Conservation (phyloP, 2,329 filamentous ascomycete genomes). For the Neoarthrinium moseri region DNA sequence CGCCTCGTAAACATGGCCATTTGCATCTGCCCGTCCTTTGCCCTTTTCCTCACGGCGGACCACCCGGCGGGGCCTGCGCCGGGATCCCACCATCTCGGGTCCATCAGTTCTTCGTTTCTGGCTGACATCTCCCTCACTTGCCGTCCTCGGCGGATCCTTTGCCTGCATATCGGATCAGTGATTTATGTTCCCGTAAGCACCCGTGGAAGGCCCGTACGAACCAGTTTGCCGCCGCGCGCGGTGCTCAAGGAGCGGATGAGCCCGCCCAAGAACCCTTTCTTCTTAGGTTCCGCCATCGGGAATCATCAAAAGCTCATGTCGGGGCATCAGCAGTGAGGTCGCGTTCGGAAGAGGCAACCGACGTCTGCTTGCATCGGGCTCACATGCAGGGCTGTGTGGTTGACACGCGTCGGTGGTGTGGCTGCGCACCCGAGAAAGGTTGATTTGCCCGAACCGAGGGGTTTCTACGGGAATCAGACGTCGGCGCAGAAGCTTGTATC, state of each 20-base stretch:
- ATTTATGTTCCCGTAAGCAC: not conserved
- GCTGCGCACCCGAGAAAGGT: not conserved
- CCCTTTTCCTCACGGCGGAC: conserved; percentile 36
- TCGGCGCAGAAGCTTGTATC: not conserved
- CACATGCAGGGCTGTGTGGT: conserved; percentile 7
- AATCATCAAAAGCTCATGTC: not conserved
- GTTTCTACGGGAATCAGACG: not conserved
- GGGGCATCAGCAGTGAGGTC: not conserved
- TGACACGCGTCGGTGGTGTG: conserved; percentile 3
- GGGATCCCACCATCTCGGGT: conserved; percentile 24
- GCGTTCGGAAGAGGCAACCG: not conserved
- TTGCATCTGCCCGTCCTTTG: conserved; percentile 34
- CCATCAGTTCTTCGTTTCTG: conserved; percentile 20
- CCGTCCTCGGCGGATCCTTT: conserved; percentile 28
- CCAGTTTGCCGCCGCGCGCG: conserved; percentile 3
- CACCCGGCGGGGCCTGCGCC: conserved; percentile 41
- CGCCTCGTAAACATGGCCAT: conserved; percentile 26
- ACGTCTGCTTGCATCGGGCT: not conserved
- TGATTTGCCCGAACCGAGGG: not conserved
- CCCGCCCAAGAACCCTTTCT: conserved; percentile 9
- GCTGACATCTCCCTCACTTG: conserved; percentile 32
- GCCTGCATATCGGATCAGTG: conserved; percentile 20
- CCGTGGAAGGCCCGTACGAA: not conserved
- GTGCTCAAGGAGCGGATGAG: conserved; percentile 6
- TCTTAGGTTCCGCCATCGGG: conserved; percentile 5